Conservation (phyloP, 305 asterid genomes). For the Euphrasia arctica region DNA sequence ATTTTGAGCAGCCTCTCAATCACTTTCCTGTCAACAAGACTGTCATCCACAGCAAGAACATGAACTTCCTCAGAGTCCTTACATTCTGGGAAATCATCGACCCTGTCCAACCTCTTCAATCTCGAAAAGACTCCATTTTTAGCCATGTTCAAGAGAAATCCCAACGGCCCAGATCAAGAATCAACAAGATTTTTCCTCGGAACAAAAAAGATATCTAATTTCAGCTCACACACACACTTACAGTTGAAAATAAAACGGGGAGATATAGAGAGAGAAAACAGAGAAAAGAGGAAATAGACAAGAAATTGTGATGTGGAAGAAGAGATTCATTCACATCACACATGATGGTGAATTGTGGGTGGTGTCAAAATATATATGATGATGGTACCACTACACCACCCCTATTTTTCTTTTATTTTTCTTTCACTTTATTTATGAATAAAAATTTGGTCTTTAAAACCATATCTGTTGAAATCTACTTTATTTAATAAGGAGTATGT, state of each 20-base stretch:
- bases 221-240: not conserved
- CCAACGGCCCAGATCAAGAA: constrained; percentile 33
- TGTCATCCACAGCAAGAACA: constrained; percentile 95
- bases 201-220: not conserved
- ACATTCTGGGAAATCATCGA: constrained; percentile 57
- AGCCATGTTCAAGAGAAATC: constrained; percentile 38
- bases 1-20: constrained; percentile 85
- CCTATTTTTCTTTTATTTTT: not conserved
- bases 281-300: not conserved
- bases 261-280: not conserved
- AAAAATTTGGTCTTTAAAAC: constrained; percentile 46
- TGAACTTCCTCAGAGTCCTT: constrained; percentile 35
- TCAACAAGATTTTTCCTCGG: not conserved
- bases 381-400: constrained; percentile 4
- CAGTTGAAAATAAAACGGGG: not conserved
- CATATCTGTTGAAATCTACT: constrained; percentile 2
- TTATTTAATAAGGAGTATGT: constrained; percentile 36
- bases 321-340: not conserved
- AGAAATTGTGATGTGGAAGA: not conserved
- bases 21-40: constrained; percentile 82
- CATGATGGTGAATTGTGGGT: not conserved
- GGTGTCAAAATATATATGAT: constrained; percentile 6
- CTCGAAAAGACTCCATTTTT: constrained; percentile 54
- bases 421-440: constrained; percentile 2
- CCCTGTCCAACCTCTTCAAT: constrained; percentile 16